Evolutionary conservation across 2,329 filamentous ascomycete species (phyloP), one percentile per base, ranked within the genome.

Genomic region (Fusarium chuoi): DNA sequence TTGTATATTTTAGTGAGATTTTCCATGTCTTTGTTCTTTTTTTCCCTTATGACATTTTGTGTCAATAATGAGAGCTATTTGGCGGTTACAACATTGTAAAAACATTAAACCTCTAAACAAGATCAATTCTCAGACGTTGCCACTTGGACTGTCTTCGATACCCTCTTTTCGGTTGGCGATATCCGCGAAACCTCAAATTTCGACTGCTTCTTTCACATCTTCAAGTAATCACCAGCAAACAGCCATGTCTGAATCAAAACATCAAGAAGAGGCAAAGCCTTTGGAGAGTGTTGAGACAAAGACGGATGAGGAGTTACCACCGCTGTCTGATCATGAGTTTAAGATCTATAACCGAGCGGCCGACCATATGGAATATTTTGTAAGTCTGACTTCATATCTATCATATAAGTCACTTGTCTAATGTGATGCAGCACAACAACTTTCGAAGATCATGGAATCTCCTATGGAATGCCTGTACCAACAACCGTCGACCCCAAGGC

Each of bases 381-480:
- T 92, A 85, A 78, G 87, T 58, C 14, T 7, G 1, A 7, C n/a
- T 33, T 26, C 8, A 9, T 11, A 44, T 20, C 8, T 20, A n/a
- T 24, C 8, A 17, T 33, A 57, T 15, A 12, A 15, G 30, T 9
- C 12, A 10, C 24, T 6, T 8, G 20, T 35, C 61, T 55, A 45
- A 71, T 22, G 38, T 13, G 45, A 8, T 13, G 14, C 74, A 94
- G 91, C 94, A 96, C 84, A 90, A 91, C 76, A 88, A 93, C 83
- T 96, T 96, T 85, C 92, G 93, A 30, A 83, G 87, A 48, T 88
- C 89, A 7, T 98, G 94, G 93, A 93, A 89, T 60, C 82, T 89
- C 30, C 86, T 97, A 61, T 92, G 93, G 84, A 85, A 84, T 7
- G 90, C 94, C 30, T 93, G 91, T 78, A 85, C 84, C 36, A 84